Base-by-base conservation (phyloP, 2,329 filamentous ascomycete genomes). In the Venturia aucupariae region DNA sequence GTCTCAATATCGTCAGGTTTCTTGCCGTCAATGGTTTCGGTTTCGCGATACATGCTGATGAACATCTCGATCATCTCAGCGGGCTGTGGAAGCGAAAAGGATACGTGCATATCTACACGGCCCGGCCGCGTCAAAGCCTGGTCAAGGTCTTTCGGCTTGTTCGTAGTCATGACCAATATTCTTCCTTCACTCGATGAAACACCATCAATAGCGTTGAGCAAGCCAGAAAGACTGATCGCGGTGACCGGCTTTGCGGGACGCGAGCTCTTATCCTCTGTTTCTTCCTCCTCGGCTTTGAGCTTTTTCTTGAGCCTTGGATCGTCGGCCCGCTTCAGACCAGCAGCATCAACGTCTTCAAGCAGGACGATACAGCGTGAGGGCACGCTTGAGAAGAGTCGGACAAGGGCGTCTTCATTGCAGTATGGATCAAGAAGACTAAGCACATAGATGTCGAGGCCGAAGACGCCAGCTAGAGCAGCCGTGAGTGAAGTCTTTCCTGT, bases 401-500 rank as follows among this genome's bases (percentile, higher is more conserved):
- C 75, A 67, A 80, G 78, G 70, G 91, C 85, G 61, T 84, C 79
- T 72, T 92, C 89, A 30, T 84, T 86, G 67, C 97, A 81, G 4
- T 87, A 85, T 17, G 90, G 89, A 63, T 77, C 76, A 48, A 81
- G 70, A n/a, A 75, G 76, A 39, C 79, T 76, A 3, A 59, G 42
- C 60, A 75, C 77, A 68, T 79, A 79, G 42, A 81, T 77, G 51
- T 77, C 73, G 2, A 81, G 2, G 5, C 78, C 78, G 63, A 81
- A 81, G 42, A 80, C 74, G 2, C 78, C 78, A 10, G 79, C 79
- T 0, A 81, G 69, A 0, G 79, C 77, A 62, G 75, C 76, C 19
- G 69, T 72, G 51, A 77, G 90, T 89, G 35, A 70, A 1, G 85
- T 89, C 75, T 93, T 94, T 17, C 90, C 90, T 0, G 89, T 92